Base-by-base conservation (phyloP, 495 filamentous ascomycete genomes). In the Cairneyella variabilis region DNA sequence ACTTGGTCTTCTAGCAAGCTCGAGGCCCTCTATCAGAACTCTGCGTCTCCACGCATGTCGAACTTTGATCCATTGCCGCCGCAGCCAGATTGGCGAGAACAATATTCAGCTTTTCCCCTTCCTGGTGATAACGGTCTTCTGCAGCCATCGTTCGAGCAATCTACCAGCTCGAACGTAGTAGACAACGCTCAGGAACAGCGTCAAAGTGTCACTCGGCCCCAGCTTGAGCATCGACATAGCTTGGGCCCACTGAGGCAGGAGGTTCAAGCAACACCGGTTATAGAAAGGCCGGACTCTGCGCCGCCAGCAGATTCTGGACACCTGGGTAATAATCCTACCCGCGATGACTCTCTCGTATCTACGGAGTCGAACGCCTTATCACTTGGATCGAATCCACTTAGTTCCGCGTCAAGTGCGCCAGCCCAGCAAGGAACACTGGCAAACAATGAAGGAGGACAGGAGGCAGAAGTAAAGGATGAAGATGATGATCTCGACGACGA, bases 41-140 rank as follows among this genome's bases (percentile, higher is more conserved):
- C 74, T 44, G 66, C 73, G 51, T 69, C 72, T 68, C 67, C 73
- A 76, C 78, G 78, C 71, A 81, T 81, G 78, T 80, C 78, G 75
- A 78, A 74, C 73, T 71, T 76, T 65, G 72, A 70, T 51, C 72
- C 69, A 51, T 61, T 73, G 49, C 63, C 74, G 61, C 75, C 78
- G 68, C 76, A 80, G 74, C 72, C 78, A 62, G 76, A 81, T 71
- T 81, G 78, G 78, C 76, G 73, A 62, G 72, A 76, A 61, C 75
- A 75, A 62, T 80, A 79, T 65, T 75, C 76, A 16, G 20, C 48
- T 34, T 81, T 75, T 62, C 71, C 77, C 39, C 74, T 76, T 44
- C 68, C 75, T 39, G 73, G 71, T 53, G 76, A 77, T 56, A 73
- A 65, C 62, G 71, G 57, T 53, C 64, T 79, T 48, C 75, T 76